Base-by-base conservation (phyloP, 768 basidiomycete genomes). In the Serendipita sp. region DNA sequence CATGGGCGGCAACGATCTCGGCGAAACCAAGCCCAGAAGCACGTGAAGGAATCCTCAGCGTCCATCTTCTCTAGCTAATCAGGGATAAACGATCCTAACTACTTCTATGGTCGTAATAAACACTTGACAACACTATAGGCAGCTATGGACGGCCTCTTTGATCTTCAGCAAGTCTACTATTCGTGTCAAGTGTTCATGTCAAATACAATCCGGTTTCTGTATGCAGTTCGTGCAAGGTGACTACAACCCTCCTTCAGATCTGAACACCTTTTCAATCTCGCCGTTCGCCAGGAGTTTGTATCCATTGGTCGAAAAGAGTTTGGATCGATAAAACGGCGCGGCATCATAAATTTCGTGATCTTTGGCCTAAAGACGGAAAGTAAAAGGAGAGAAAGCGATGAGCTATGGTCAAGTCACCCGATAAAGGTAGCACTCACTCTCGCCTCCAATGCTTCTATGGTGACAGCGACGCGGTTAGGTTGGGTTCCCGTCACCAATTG, bases 291-390 rank as follows among this genome's bases (percentile, higher is more conserved):
- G 72, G 69, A 82, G 8, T 36, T 60, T 83, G 76, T 97, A 99
- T 2, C 95, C 95, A 70, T 99, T 99, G 11, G 89, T 79, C 15
- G 76, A 70, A 74, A 99, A 99, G 32, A 99, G 72, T 68, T 85
- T 86, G 2, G 90, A 93, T 38, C 78, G 80, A 70, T 96, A 74
- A 83, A 98, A 99, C 3, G 91, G 83, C 18, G 81, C 75, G 36
- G 87, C 82, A 71, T 97, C 94, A 71, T 86, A 97, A 60, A 98
- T 97, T 68, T 99, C 96, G 69, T 96, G 86, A 60, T 97, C 96
- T 72, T 95, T 96, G 7, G 93, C 91, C 92, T 95, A 68, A 11
- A 32, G n/a, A 45, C 11, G 66, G 7, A 18, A 10, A 65, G 52
- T 46, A 56, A 16, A 23, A 44, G 3, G 56, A 67, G 63, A 71